Base-by-base conservation (phyloP, 2,329 filamentous ascomycete genomes). In the Zasmidium cellare region DNA sequence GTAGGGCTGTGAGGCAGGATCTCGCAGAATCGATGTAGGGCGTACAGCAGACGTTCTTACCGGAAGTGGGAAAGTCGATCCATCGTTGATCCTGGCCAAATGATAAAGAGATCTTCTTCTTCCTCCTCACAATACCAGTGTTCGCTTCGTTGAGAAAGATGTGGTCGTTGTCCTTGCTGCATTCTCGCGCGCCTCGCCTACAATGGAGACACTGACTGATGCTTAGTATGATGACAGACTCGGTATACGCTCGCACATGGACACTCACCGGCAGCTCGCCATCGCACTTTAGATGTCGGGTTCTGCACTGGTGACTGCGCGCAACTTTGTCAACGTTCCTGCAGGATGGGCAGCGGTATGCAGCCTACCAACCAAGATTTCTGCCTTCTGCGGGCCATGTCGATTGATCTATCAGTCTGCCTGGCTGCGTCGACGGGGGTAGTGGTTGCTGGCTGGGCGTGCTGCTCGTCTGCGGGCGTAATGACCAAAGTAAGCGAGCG, bases 251-350 rank as follows among this genome's bases (percentile, higher is more conserved):
- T 41, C 35, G 35, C 35, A 41, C 7, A 41, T 16, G 7, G 35
- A 9, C 16, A 41, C 35, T 41, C 3, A 41, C 35, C 24, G 56
- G 56, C n/a, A 44, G 18, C 46, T 51, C 45, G 31, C 57, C 52
- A 48, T 59, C 53, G 53, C 57, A 59, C 19, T 55, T 53, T n/a
- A 59, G 41, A 44, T 59, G 57, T 48, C 57, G 41, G 11, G 47
- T 35, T 14, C 57, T 45, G 49, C 57, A 59, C 45, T 55, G 57
- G 53, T 55, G 53, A 51, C 57, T 59, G 51, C 11, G 28, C 16
- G n/a, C 45, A 18, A 48, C 51, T 38, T 46, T 35, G 31, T n/a
- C 20, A 47, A 25, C 44, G 19, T 46, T 55, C 53, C 53, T 55
- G 46, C 53, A 55, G 53, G 46, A 56, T 56, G 45, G 51, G 19